phyloP scores from a whole-genome alignment of 164 flowering plant species.

The Umbilicus rupestris region DNA sequence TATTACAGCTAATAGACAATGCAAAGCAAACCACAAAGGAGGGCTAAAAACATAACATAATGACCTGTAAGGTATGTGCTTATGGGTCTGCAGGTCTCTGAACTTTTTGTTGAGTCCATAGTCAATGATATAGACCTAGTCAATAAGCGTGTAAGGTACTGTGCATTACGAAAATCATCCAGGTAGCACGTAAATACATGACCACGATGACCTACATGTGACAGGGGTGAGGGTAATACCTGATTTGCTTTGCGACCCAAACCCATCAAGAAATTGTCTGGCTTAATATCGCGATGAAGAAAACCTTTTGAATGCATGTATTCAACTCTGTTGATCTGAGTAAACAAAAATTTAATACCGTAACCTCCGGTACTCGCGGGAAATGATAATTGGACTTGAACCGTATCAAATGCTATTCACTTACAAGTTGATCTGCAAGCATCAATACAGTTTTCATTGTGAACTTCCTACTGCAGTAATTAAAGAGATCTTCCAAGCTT shows the following conservation, averaged over 20 bases:
- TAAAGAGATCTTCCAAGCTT: constrained; percentile 61
- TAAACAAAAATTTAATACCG: background rate
- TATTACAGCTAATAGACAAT: background rate
- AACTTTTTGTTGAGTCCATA: constrained; percentile 65
- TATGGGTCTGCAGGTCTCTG: constrained; percentile 64
- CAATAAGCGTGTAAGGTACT: background rate
- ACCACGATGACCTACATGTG: background rate
- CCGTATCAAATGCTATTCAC: constrained; percentile 7
- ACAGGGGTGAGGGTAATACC: constrained; percentile 19
- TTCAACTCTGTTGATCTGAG: constrained; percentile 61
- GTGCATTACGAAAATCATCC: background rate
- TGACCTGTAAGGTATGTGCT: constrained; percentile 68
- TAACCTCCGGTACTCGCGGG: background rate
- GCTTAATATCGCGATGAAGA: constrained; percentile 70
- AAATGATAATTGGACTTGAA: background rate
- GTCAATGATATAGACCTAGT: constrained; percentile 53
- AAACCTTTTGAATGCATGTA: constrained; percentile 63
- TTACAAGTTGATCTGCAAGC: constrained; percentile 70
- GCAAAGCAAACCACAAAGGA: background rate
- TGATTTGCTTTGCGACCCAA: constrained; percentile 66
- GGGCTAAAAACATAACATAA: background rate
- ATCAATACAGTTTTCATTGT: constrained; percentile 57
- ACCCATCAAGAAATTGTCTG: constrained; percentile 68
- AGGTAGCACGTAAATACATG: background rate
- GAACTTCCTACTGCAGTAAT: constrained; percentile 54